Base-by-base conservation (phyloP, 2,329 filamentous ascomycete genomes). In the Macrophomina pseudophaseolina region DNA sequence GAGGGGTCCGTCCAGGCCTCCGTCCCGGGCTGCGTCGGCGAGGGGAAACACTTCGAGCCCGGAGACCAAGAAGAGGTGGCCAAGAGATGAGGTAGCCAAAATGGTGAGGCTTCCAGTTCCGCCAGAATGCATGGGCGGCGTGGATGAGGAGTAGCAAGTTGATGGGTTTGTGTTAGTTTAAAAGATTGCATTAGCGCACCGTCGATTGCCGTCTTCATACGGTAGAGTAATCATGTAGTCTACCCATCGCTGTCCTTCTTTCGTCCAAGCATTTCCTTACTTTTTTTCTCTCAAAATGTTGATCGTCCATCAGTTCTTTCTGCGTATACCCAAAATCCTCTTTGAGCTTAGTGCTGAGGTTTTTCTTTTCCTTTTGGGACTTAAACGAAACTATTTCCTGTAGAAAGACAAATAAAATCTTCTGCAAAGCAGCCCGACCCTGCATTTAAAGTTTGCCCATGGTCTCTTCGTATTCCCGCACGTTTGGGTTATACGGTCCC, bases 321-420 rank as follows among this genome's bases (percentile, higher is more conserved):
- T 62, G 44, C 58, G 58, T 62, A 62, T 62, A 62, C 58, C 58
- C 58, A 38, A 38, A 52, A 16, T 18, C 1, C 12, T 32, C 52
- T 54, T 18, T n/a, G 3, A 16, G 51, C 52, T 54, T 54, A 16
- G 7, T 52, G 11, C 49, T 16, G 4, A 5, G 16, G 7, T 54
- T 33, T 5, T 33, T 52, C 42, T n/a, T 44, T n/a, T 44, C 12
- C 12, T 14, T 44, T 44, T 44, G 12, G 11, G 16, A 44, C 11
- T 14, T 44, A 44, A 18, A 44, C 23, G 23, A 14, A 9, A 44
- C 16, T 44, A 44, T 44, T n/a, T 44, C 16, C 16, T 44, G 7
- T 44, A 23, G 2, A 23, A 23, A 23, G 23, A 23, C 2, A 23
- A 23, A 16, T 4, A 7, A 12, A 38, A 44, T 9, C 2, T 14